Percentiles rank a stretch among this genome's conserved stretches.
These are phyloP conservation scores for Thelonectria rubi DNA, from an alignment of 2,329 filamentous ascomycete species.

Conservation along the genomic window DNA sequence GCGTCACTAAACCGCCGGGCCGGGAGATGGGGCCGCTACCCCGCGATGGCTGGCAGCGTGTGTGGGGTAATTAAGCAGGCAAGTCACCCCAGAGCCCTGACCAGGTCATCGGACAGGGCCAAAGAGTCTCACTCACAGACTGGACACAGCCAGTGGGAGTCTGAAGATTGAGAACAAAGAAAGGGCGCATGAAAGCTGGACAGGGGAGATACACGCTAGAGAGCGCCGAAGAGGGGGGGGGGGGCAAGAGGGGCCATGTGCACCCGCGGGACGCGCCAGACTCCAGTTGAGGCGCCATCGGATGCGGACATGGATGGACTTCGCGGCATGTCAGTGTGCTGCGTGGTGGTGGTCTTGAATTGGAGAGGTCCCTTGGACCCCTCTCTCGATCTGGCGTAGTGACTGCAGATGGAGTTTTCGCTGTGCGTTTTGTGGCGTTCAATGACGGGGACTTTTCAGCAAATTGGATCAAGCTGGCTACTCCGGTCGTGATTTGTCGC, in stretches of 20 bases:
- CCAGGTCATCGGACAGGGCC: slow-evolving; percentile 26
- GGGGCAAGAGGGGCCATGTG: slow-evolving; percentile 8
- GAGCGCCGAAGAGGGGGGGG: neutral
- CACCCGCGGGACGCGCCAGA: slow-evolving; percentile 22
- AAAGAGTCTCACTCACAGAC: neutral
- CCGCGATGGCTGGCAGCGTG: slow-evolving; percentile 35
- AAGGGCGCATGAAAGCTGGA: neutral
- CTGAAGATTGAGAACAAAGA: slow-evolving; percentile 8
- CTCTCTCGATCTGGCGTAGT: slow-evolving; percentile 15
- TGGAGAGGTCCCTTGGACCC: neutral
- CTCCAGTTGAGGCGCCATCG: slow-evolving; percentile 16
- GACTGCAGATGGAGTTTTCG: neutral
- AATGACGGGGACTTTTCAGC: slow-evolving; percentile 6
- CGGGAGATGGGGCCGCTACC: slow-evolving; percentile 38
- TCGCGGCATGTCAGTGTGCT: slow-evolving; percentile 13
- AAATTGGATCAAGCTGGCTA: slow-evolving; percentile 1
- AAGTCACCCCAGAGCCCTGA: slow-evolving; percentile 17
- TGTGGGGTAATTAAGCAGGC: slow-evolving; percentile 31
- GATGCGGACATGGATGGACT: slow-evolving; percentile 7
- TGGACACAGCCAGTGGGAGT: slow-evolving; percentile 7
- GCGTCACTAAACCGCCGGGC: slow-evolving; percentile 36
- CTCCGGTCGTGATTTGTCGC: neutral
- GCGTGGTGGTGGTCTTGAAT: slow-evolving; percentile 15
- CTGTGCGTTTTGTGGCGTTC: slow-evolving; percentile 9
- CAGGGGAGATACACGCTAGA: neutral